phyloP scores from a whole-genome alignment of 2,329 filamentous ascomycete genomes.

The Botrytis cinerea region DNA sequence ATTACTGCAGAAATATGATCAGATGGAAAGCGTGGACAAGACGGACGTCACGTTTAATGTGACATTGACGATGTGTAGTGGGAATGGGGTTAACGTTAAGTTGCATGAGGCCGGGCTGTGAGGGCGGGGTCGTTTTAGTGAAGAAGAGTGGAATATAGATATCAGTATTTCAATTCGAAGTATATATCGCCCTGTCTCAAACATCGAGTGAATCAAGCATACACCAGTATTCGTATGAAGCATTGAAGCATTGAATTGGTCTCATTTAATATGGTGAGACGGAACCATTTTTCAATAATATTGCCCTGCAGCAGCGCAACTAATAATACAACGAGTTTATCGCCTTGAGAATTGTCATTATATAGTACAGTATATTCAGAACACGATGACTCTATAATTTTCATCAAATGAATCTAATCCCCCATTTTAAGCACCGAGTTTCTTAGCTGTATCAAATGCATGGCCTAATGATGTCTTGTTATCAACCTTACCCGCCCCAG shows the following conservation, averaged over 20 bases:
- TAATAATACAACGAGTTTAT: not conserved
- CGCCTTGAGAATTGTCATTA: not conserved
- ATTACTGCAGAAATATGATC: slow-evolving; percentile 35
- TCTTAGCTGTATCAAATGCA: slow-evolving; percentile 23
- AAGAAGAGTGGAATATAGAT: not conserved
- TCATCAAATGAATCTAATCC: not conserved
- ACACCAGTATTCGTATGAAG: not conserved
- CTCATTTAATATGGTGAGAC: not conserved
- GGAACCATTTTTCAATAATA: not conserved
- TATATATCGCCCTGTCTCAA: not conserved
- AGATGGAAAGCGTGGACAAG: slow-evolving; percentile 38
- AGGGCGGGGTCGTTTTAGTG: not conserved
- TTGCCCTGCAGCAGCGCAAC: not conserved
- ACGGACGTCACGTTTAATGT: slow-evolving; percentile 38
- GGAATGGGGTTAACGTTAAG: slow-evolving; percentile 42
- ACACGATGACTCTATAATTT: too few relatives aligned
- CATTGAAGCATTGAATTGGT: not conserved
- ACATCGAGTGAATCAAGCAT: too few relatives aligned
- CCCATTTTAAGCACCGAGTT: slow-evolving; percentile 14
- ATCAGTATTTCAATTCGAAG: not conserved
- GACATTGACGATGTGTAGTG: slow-evolving; percentile 38
- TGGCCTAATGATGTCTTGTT: slow-evolving; percentile 19
- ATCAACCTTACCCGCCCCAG: slow-evolving; percentile 25
- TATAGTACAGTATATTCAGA: slow-evolving; percentile 2
- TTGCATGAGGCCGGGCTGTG: slow-evolving; percentile 14